Percentiles rank a stretch among this genome's conserved stretches.
Evolutionary conservation across 192 early-diverging fungal species (phyloP).

Genomic region (Radiomyces spectabilis): DNA sequence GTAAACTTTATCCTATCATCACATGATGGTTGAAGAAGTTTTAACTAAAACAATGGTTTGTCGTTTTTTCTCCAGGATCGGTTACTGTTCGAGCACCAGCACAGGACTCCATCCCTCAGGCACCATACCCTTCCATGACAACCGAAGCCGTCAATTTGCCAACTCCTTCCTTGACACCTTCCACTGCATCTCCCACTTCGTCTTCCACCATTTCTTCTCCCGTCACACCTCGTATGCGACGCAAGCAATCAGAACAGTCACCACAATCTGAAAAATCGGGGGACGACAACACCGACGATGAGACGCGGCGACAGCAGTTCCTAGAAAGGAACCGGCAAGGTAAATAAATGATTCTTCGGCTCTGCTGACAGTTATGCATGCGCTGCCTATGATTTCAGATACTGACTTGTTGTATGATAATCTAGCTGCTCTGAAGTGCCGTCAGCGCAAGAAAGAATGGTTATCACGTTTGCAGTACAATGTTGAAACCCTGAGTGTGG

Average conservation of each 20-base stretch:
- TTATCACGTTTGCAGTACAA: slow-evolving; percentile 65
- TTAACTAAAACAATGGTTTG: too few species aligned
- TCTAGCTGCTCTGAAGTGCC: slow-evolving; percentile 79
- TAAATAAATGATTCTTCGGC: not conserved
- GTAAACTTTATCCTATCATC: too few species aligned
- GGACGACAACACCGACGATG: too few species aligned
- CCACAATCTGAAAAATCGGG: not conserved
- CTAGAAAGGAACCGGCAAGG: not conserved
- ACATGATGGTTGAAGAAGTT: too few species aligned
- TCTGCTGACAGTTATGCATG: not conserved
- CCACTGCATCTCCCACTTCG: too few species aligned
- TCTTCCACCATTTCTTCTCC: too few species aligned
- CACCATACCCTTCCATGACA: too few species aligned
- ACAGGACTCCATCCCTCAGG: too few species aligned
- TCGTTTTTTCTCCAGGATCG: too few species aligned
- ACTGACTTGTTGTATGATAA: not conserved
- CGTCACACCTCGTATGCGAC: too few species aligned
- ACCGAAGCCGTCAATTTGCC: too few species aligned
- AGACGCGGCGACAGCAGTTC: not conserved
- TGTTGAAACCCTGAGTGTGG: slow-evolving; percentile 48
- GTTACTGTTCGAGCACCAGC: too few species aligned
- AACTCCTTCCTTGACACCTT: not conserved
- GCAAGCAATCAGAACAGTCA: not conserved
- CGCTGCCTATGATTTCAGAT: not conserved
- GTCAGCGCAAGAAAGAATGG: slow-evolving; percentile 90